These are phyloP conservation scores for Debaryomyces castellii DNA, from an alignment of 805 yeast genomes.

Conservation along the genomic window DNA sequence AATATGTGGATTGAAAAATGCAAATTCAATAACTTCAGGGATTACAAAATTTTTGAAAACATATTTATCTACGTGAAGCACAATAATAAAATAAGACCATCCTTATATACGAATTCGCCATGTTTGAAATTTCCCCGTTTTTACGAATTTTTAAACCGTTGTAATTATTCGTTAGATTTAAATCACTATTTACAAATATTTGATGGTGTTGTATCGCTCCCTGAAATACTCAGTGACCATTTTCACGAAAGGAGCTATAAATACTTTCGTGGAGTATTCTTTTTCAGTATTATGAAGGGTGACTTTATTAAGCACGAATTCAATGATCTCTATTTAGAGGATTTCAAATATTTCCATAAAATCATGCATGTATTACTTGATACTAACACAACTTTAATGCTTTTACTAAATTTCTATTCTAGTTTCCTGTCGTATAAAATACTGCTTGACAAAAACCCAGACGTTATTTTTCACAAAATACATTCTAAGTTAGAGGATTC, in stretches of 20 bases:
- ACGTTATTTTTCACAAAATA: neutral
- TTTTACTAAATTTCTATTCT: constrained; percentile 4
- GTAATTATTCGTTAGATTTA: constrained; percentile 5
- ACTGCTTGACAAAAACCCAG: neutral
- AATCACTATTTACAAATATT: constrained; percentile 5
- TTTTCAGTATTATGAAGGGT: constrained; percentile 5
- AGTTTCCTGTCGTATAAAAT: neutral
- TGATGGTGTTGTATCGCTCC: constrained; percentile 7
- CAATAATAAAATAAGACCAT: constrained; percentile 11
- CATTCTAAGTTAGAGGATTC: neutral
- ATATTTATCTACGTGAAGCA: constrained; percentile 9
- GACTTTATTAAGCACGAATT: constrained; percentile 8
- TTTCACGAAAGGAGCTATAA: neutral
- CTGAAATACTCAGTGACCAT: constrained; percentile 3
- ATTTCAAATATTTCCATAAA: constrained; percentile 1
- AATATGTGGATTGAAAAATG: constrained; percentile 18
- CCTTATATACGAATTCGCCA: constrained; percentile 23
- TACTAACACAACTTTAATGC: constrained; percentile 3
- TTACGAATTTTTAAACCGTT: constrained; percentile 14
- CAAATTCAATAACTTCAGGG: constrained; percentile 6
- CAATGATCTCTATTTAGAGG: constrained; percentile 5
- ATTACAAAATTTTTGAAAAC: constrained; percentile 19
- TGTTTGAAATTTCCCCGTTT: constrained; percentile 23
- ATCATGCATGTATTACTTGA: neutral
- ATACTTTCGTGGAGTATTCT: constrained; percentile 6